phyloP scores from a whole-genome alignment of 306 rosid species.

The Clitoria ternatea region DNA sequence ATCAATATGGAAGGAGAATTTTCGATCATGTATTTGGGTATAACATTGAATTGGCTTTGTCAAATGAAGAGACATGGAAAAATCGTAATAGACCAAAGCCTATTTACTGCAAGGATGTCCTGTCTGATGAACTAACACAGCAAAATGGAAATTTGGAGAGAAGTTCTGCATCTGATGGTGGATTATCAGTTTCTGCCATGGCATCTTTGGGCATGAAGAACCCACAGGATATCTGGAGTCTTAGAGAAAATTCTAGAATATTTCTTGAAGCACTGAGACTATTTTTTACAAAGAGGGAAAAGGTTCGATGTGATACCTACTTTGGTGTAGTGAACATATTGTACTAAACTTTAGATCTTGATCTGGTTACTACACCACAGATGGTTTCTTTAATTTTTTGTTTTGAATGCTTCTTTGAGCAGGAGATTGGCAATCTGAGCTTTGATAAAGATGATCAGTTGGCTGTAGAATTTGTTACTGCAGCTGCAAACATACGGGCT shows the following conservation, averaged over 20 bases:
- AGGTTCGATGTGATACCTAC: slow-evolving; percentile 45
- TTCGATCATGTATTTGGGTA: slow-evolving; percentile 97
- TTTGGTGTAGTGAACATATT: slow-evolving; percentile 23
- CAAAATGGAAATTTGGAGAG: slow-evolving; percentile 68
- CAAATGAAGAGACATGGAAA: slow-evolving; percentile 97
- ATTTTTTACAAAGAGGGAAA: slow-evolving; percentile 73
- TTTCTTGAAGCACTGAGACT: slow-evolving; percentile 74
- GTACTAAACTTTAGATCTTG: not conserved
- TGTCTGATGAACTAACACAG: slow-evolving; percentile 53
- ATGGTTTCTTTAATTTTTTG: not conserved
- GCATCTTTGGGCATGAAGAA: slow-evolving; percentile 87
- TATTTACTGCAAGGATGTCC: slow-evolving; percentile 61
- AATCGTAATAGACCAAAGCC: slow-evolving; percentile 89
- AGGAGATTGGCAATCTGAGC: slow-evolving; percentile 86
- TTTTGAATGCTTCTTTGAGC: slow-evolving; percentile 20
- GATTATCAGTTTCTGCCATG: slow-evolving; percentile 73
- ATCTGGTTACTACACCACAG: not conserved
- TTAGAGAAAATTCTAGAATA: slow-evolving; percentile 71
- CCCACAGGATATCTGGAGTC: slow-evolving; percentile 98
- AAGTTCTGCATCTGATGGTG: slow-evolving; percentile 39
- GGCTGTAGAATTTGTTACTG: slow-evolving; percentile 96
- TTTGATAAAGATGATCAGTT: slow-evolving; percentile 99
- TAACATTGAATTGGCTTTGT: slow-evolving; percentile 83
- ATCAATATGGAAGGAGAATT: slow-evolving; percentile 83
- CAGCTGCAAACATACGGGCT: slow-evolving; percentile 96